Base-by-base conservation (phyloP, 768 basidiomycete genomes). In the Guyanaporus albipodus region DNA sequence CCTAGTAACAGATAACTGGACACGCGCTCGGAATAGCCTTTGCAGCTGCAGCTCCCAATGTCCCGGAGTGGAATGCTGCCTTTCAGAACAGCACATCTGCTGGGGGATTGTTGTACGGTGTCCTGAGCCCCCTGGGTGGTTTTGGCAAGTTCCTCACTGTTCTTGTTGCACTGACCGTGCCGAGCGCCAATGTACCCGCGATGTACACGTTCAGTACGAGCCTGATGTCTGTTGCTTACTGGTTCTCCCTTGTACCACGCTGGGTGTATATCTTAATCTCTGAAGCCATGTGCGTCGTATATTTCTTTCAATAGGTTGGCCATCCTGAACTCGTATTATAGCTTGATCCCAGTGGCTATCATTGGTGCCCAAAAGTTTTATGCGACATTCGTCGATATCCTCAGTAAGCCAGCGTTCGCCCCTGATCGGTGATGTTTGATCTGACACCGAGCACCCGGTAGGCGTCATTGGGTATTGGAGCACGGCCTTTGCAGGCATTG, bases 191-290 rank as follows among this genome's bases (percentile, higher is more conserved):
- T 31, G 78, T 77, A 1, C 80, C 79, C 0, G 77, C 78, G 31
- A 78, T 82, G 68, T 83, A 83, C 58, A 73, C 74, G 11, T 76
- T 73, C 55, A 68, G 70, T 17, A 73, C 77, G 17, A 74, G 73
- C 35, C 59, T 73, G 44, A 73, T 73, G 73, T 59, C 70, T 9
- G 50, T 73, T 14, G 54, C 62, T 6, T 49, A 49, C 8, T 62
- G 60, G 54, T 67, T 71, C 37, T 51, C 59, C 27, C 49, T 59
- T 28, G 61, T 76, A 17, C 76, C 76, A 5, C 68, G 76, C 26
- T 78, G 73, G 65, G 62, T 77, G 7, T 73, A 72, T 42, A 66
- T 72, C n/a, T 44, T 77, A 36, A 43, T 77, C 28, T 73, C 73
- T 8, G 71, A 67, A 33, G 73, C 62, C 18, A 69, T 77, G 73